Conservation (phyloP, 805 yeast species). For the Suhomyces tanzawaensis region DNA sequence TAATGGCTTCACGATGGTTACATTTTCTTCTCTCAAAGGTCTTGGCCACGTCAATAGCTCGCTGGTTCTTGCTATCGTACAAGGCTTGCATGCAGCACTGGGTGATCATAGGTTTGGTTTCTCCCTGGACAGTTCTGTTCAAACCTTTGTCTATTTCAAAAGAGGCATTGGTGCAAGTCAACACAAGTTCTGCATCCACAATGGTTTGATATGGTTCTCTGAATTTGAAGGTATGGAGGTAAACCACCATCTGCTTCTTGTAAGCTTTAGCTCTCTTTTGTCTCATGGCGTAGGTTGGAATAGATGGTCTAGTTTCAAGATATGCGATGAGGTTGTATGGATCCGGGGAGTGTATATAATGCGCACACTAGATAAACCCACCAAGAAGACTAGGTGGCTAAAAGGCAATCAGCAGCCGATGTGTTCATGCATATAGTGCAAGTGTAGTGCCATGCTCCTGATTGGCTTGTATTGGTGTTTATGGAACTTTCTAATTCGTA, state of each 20-base stretch:
- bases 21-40: slow-evolving; percentile 88
- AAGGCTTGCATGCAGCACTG: slow-evolving; percentile 92
- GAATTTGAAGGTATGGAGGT: slow-evolving; percentile 83
- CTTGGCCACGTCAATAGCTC: slow-evolving; percentile 79
- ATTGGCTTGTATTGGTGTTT: no score
- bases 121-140: slow-evolving; percentile 77
- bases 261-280: slow-evolving; percentile 94
- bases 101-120: slow-evolving; percentile 85
- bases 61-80: slow-evolving; percentile 67
- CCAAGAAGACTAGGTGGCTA: no score
- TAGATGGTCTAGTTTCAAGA: not conserved
- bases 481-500: no score
- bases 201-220: slow-evolving; percentile 91
- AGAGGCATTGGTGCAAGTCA: slow-evolving; percentile 61
- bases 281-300: slow-evolving; percentile 55
- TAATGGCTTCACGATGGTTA: slow-evolving; percentile 66
- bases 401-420: no score
- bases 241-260: slow-evolving; percentile 86
- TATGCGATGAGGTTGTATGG: slow-evolving; percentile 1
- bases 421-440: no score
- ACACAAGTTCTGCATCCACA: slow-evolving; percentile 76
- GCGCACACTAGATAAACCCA: no score
- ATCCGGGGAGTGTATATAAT: not conserved
- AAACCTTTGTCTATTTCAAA: slow-evolving; percentile 82
- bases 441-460: no score